phyloP scores from a whole-genome alignment of 768 basidiomycete genomes.

The Tricholoma matsutake region DNA sequence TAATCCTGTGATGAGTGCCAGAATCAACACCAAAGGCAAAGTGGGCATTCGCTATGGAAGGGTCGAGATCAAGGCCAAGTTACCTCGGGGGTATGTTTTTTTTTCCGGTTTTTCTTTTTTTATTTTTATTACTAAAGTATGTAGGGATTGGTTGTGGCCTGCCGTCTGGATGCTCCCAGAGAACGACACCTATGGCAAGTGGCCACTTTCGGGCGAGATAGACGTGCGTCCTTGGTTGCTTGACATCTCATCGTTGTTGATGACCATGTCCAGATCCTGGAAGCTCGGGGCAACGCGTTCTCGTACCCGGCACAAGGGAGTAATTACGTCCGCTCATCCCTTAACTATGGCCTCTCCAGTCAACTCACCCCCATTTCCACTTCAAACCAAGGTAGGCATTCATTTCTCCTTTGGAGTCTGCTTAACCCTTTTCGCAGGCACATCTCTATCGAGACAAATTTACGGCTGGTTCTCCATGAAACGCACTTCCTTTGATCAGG shows the following conservation, averaged over 20 bases:
- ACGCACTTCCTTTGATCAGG: conserved; percentile 45
- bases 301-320: conserved; percentile 54
- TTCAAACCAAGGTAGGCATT: not conserved
- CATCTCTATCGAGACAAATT: conserved; percentile 16
- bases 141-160: conserved; percentile 70
- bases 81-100: conserved; percentile 46
- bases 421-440: not conserved
- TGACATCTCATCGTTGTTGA: conserved; percentile 34
- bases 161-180: conserved; percentile 74
- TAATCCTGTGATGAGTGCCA: conserved; percentile 75
- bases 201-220: conserved; percentile 58
- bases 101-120: conserved; percentile 41
- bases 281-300: conserved; percentile 58
- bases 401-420: not conserved
- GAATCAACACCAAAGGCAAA: conserved; percentile 67
- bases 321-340: conserved; percentile 54
- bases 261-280: conserved; percentile 39
- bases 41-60: conserved; percentile 55
- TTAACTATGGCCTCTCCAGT: conserved; percentile 62
- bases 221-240: conserved; percentile 32
- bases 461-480: conserved; percentile 56
- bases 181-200: conserved; percentile 57
- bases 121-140: conserved; percentile 19
- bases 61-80: conserved; percentile 59
- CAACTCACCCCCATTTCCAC: conserved; percentile 11